Evolutionary conservation across 306 rosid genomes (phyloP), one percentile per base, ranked within the genome.

Genomic region (Lathyrus sativus): DNA sequence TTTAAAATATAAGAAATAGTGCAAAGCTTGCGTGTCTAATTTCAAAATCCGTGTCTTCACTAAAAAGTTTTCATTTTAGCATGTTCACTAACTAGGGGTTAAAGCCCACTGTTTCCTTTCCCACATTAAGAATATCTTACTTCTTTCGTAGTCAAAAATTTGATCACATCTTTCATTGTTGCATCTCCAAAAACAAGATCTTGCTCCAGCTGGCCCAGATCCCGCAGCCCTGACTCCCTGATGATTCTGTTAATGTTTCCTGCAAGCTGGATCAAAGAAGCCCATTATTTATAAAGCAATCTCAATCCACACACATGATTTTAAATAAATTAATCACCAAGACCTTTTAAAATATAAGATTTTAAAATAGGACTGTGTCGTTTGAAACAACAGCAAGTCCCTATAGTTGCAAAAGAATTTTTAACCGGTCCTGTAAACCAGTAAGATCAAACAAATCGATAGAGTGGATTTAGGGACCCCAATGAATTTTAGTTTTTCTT

Each of bases 151-250:
- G 89, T 86, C 41, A 93, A 81, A 81, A 82, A 90, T 73, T 90
- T 93, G 82, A 90, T 88, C 39, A 93, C 95, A 45, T 93, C 97
- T 84, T 90, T 93, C 80, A 70, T 90, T 78, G 89, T 86, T 15
- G 99, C 95, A 80, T 93, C 95, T 74, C 99, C 99, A 42, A 93
- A 93, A 73, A 93, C 99, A 74, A 93, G 86, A 77, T 88, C 90
- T 88, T 93, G 99, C 81, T 93, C 99, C 59, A 93, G 76, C 82
- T 93, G 91, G 29, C 99, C 99, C 73, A 90, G 78, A 70, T 93
- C 99, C 75, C 85, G 82, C 71, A 90, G 89, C 75, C 89, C 99
- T 58, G 75, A 72, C 54, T 93, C 97, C 79, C 69, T 87, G 65
- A 90, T 81, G 50, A 79, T 73, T 55, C 70, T 77, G 77, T 86